These are phyloP conservation scores for Coprinopsis marcescibilis DNA, from an alignment of 768 basidiomycete species.

Conservation along the genomic window DNA sequence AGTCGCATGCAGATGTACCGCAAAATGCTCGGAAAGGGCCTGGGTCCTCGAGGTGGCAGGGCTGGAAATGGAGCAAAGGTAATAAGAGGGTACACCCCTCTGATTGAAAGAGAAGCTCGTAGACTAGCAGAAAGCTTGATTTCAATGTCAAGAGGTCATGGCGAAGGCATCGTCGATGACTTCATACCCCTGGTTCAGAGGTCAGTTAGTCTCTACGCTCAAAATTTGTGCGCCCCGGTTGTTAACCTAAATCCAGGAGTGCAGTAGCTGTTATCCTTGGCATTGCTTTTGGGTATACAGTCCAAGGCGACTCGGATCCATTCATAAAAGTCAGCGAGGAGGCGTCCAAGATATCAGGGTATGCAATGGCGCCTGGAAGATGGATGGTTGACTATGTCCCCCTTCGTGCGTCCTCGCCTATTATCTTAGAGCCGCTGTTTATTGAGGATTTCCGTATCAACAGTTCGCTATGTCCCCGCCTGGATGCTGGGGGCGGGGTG, in stretches of 20 bases:
- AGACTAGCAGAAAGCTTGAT: conserved; percentile 30
- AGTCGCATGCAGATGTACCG: too few species aligned
- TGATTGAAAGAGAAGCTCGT: conserved; percentile 30
- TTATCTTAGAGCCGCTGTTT: too few species aligned
- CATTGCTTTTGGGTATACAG: conserved; percentile 36
- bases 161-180: too few species aligned
- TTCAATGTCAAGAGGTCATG: conserved; percentile 24
- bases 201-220: conserved; percentile 18
- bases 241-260: conserved; percentile 21
- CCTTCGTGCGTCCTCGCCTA: conserved; percentile 22
- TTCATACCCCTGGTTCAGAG: conserved; percentile 33
- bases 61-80: conserved; percentile 14
- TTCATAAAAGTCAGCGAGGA: conserved; percentile 37
- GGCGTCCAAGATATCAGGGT: conserved; percentile 33
- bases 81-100: conserved; percentile 26
- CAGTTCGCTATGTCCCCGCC: conserved; percentile 28
- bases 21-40: too few species aligned
- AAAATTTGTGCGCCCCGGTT: not conserved
- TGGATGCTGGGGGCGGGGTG: conserved; percentile 46
- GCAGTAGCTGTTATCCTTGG: conserved; percentile 37
- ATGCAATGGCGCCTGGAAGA: conserved; percentile 33
- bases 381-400: conserved; percentile 42
- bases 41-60: too few species aligned
- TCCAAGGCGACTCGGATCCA: conserved; percentile 25
- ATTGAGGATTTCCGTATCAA: not conserved